A percentile compares a stretch with the other conserved stretches of the same genome.
These are phyloP conservation scores for Eucalyptus polyanthemos DNA, from an alignment of 345 rosid species.

Conservation along the genomic window DNA sequence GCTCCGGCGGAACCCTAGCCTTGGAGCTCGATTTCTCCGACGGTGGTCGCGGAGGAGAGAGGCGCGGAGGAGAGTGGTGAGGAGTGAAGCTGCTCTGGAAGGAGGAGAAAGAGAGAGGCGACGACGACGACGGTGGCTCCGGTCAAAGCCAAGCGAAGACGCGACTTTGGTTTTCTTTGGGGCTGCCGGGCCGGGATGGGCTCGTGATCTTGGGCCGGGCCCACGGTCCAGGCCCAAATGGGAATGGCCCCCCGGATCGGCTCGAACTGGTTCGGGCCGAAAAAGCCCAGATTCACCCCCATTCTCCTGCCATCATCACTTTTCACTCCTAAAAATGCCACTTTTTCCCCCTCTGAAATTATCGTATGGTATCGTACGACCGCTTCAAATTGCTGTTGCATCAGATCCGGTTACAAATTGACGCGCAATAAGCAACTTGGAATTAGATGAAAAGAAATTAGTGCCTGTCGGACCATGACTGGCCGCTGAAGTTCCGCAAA, in stretches of 20 bases:
- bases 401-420: not conserved
- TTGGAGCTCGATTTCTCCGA: not conserved
- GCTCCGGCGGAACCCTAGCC: conserved; percentile 9
- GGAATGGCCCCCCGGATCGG: not conserved
- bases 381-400: not conserved
- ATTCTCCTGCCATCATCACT: not conserved
- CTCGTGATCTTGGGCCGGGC: not conserved
- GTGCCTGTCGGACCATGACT: not conserved
- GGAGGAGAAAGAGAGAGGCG: not conserved
- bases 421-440: not conserved
- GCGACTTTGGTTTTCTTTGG: not conserved
- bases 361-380: not conserved
- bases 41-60: not conserved
- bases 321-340: not conserved
- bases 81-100: not conserved
- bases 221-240: not conserved
- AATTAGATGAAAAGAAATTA: not conserved
- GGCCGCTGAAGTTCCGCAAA: not conserved
- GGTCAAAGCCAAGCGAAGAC: not conserved
- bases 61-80: not conserved
- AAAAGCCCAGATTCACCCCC: not conserved
- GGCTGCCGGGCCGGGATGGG: not conserved
- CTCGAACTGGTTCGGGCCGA: not conserved
- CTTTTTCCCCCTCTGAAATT: not conserved
- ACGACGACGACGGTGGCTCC: not conserved